Conservation (phyloP, 352 stramenopile species). For the Globisporangium cylindrosporum region DNA sequence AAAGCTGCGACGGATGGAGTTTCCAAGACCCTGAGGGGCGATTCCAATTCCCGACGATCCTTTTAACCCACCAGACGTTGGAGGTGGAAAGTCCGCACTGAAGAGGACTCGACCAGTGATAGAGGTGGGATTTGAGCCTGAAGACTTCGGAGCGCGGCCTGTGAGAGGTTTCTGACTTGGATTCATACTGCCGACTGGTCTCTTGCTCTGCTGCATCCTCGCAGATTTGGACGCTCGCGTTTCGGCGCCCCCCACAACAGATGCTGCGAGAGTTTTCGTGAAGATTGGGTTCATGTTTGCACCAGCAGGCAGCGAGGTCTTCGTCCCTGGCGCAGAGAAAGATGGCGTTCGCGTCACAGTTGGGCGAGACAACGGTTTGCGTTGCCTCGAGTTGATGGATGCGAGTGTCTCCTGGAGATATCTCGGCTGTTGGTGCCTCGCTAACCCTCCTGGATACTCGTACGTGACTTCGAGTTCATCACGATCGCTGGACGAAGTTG, state of each 20-base stretch:
- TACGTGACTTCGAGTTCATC: slow-evolving; percentile 44
- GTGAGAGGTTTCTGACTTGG: slow-evolving; percentile 16
- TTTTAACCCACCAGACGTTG: background rate
- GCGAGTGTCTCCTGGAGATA: slow-evolving; percentile 54
- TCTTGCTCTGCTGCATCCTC: slow-evolving; percentile 2
- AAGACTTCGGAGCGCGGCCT: slow-evolving; percentile 12
- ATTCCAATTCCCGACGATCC: background rate
- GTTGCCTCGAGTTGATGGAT: slow-evolving; percentile 49
- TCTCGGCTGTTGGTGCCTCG: slow-evolving; percentile 28
- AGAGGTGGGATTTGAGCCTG: background rate
- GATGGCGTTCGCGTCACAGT: slow-evolving; percentile 20
- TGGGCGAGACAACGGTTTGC: slow-evolving; percentile 15
- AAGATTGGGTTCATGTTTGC: slow-evolving; percentile 15
- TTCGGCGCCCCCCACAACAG: background rate
- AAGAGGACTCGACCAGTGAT: slow-evolving; percentile 12
- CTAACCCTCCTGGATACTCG: slow-evolving; percentile 17
- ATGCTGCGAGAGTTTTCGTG: slow-evolving; percentile 16
- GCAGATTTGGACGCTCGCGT: slow-evolving; percentile 4
- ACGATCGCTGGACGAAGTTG: slow-evolving; percentile 27
- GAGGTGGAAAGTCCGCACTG: slow-evolving; percentile 14
- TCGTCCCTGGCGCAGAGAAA: slow-evolving; percentile 19
- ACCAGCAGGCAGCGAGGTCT: slow-evolving; percentile 25
- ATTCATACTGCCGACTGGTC: slow-evolving; percentile 9
- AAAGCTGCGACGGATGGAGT: slow-evolving; percentile 11
- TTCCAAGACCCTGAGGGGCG: slow-evolving; percentile 5